These are phyloP conservation scores for Cryptococcus maquisensis DNA, from an alignment of 1,284 basidiomycete genomes.

Conservation along the genomic window DNA sequence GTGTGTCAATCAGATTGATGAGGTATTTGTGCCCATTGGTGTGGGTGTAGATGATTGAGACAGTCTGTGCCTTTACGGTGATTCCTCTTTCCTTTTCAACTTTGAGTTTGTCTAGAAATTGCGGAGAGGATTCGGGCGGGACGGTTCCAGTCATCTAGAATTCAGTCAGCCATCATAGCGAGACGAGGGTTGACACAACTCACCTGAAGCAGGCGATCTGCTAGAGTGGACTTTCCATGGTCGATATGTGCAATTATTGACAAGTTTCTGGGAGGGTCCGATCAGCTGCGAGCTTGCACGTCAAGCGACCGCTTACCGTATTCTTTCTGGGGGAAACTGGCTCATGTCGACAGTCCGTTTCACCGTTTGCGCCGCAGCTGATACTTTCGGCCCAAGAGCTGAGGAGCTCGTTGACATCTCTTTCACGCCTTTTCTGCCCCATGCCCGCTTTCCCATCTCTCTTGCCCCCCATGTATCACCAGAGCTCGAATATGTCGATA, in stretches of 20 bases:
- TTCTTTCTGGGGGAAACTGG: conserved; percentile 67
- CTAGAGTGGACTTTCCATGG: conserved; percentile 89
- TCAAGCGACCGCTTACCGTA: conserved; percentile 57
- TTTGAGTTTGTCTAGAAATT: conserved; percentile 93
- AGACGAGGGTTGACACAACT: conserved; percentile 4
- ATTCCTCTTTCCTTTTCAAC: conserved; percentile 85
- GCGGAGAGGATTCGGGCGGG: conserved; percentile 59
- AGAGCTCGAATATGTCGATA: neutral
- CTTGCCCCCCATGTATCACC: neutral
- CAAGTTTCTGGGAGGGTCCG: conserved; percentile 69
- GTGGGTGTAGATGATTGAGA: conserved; percentile 77
- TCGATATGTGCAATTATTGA: conserved; percentile 91
- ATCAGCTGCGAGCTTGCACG: neutral
- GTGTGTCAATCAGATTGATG: conserved; percentile 95
- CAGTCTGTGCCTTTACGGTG: conserved; percentile 84
- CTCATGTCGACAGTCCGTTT: conserved; percentile 55
- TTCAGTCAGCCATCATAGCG: neutral
- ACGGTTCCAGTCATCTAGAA: conserved; percentile 81
- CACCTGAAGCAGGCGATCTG: conserved; percentile 75
- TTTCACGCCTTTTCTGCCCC: neutral
- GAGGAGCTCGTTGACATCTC: neutral
- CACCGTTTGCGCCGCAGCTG: conserved; percentile 1
- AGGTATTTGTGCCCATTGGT: conserved; percentile 61
- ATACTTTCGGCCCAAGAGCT: neutral
- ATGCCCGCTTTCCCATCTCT: neutral